Percentiles rank a stretch among this genome's conserved stretches.
phyloP scores from a whole-genome alignment of 495 filamentous ascomycete genomes.

The Lentithecium fluviatile region DNA sequence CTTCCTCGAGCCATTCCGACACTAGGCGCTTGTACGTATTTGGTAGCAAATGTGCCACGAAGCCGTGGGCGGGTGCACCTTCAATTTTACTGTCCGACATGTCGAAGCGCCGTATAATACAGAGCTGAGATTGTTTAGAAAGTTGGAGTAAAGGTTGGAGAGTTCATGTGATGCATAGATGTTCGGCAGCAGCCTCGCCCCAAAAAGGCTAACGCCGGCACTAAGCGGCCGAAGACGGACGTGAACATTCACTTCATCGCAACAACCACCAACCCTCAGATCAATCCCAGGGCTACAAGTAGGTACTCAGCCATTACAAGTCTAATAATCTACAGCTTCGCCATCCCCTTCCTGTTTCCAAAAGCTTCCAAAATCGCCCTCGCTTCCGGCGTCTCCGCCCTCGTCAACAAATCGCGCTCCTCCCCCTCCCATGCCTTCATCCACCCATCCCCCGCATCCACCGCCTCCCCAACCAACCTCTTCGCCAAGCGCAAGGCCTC shows the following conservation, averaged over 20 bases:
- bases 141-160: slow-evolving; percentile 1
- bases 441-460: slow-evolving; percentile 17
- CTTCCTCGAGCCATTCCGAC: slow-evolving; percentile 85
- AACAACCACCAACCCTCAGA: too few species aligned
- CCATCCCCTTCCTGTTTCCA: slow-evolving; percentile 7
- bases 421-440: slow-evolving; percentile 26
- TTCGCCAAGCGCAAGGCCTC: slow-evolving; percentile 30
- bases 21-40: slow-evolving; percentile 78
- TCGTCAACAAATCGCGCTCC: slow-evolving; percentile 16
- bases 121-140: background rate
- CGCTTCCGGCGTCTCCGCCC: slow-evolving; percentile 23
- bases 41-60: slow-evolving; percentile 78
- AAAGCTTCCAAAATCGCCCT: slow-evolving; percentile 23
- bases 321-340: slow-evolving; percentile 28
- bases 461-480: slow-evolving; percentile 10
- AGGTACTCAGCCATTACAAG: too few species aligned
- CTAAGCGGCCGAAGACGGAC: slow-evolving; percentile 11
- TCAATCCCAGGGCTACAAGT: too few species aligned
- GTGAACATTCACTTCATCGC: background rate
- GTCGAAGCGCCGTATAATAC: background rate
- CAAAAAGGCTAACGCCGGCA: slow-evolving; percentile 19
- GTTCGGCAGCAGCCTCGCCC: background rate
- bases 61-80: slow-evolving; percentile 64
- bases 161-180: background rate
- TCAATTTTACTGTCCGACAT: slow-evolving; percentile 20